Base-by-base conservation (phyloP, 2,329 filamentous ascomycete genomes). In the Ophiostoma ips region DNA sequence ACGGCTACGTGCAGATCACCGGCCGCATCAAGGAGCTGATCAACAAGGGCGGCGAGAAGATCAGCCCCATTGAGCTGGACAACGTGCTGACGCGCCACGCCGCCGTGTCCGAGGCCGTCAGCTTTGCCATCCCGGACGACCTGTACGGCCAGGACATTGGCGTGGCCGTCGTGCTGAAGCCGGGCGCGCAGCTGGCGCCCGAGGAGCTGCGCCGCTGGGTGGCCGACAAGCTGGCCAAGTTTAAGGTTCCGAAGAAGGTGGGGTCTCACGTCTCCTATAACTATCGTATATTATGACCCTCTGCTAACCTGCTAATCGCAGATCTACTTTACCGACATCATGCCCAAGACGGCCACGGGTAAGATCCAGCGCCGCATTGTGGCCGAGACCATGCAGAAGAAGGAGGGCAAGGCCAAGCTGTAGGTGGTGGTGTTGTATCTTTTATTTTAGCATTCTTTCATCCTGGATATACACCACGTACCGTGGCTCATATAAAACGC, bases 1-100 rank as follows among this genome's bases (percentile, higher is more conserved):
- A 92, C 57, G 85, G 86, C 53, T 94, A 92, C 62, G 70, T 94
- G 11, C 74, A 85, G 60, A 90, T 94, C 65, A 94, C 87, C 0
- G 87, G 87, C n/a, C 75, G 87, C 49, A 94, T 94, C 68, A 94
- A 94, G 72, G 87, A 94, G 67, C 72, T 94, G 48, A 94, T 94
- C 71, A 88, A 88, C 68, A 89, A 90, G 67, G 86, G 84, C 50
- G 87, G 87, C 53, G 87, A 94, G 69, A 92, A 92, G 70, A 92
- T 94, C 62, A 85, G 80, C 57, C 87, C 87, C 1, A 89, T 92
- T 50, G 87, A 94, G 67, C 72, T 94, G 33, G 87, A 94, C 70
- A 94, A 94, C 57, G 78, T 84, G 12, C 70, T 94, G 28, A 73
- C 82, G n/a, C 75, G 83, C 51, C 78, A 90, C 61, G 77, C 83